These are phyloP conservation scores for Ligustrum vulgare DNA, from an alignment of 257 asterid species.

Conservation along the genomic window DNA sequence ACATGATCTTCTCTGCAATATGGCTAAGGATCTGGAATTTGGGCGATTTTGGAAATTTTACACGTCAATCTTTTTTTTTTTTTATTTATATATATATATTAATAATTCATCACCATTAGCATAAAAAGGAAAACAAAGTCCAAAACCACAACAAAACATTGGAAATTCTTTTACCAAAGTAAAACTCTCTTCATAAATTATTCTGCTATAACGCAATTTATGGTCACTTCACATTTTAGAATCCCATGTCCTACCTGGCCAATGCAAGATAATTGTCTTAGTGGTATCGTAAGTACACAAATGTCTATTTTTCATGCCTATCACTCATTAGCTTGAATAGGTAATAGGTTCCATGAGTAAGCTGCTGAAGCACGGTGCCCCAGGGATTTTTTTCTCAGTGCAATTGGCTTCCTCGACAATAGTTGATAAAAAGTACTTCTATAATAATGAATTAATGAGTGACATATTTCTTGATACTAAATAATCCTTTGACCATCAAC, in stretches of 20 bases:
- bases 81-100: too few species aligned
- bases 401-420: background rate
- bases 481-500: too few species aligned
- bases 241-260: background rate
- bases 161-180: background rate
- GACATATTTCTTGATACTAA: too few species aligned
- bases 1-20: background rate
- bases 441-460: background rate
- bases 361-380: background rate
- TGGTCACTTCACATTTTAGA: background rate
- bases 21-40: background rate
- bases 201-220: background rate
- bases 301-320: background rate
- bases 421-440: background rate
- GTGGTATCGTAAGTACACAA: background rate
- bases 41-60: background rate
- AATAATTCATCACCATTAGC: background rate
- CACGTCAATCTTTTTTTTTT: background rate
- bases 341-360: background rate
- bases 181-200: background rate
- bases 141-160: background rate
- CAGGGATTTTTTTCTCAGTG: background rate
- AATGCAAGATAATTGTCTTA: background rate
- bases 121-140: background rate
- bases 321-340: background rate